Base-by-base conservation (phyloP, 805 yeast genomes). In the Cyberlindnera saturnus region DNA sequence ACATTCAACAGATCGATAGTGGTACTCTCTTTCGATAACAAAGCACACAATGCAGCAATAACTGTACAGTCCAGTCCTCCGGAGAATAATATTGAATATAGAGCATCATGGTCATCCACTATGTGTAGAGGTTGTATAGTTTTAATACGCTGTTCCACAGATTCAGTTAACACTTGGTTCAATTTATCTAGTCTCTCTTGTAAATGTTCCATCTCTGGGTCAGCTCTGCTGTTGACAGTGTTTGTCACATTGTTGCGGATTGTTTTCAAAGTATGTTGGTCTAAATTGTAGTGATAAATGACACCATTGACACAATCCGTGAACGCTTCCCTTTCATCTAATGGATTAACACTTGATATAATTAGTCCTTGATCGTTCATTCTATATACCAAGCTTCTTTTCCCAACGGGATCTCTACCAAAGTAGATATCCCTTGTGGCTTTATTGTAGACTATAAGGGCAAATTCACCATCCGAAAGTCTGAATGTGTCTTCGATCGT, bases 41-140 rank as follows among this genome's bases (percentile, higher is more conserved):
- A 64, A 4, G 62, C 75, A 37, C 70, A 63, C 4, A 82, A 39
- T 0, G 80, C 77, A 0, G 95, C 89, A 19, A 93, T 56, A 0
- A 91, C 63, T 0, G 97, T 82, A 61, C 99, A 93, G 57, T 93
- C 99, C 4, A 93, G 67, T 0, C 99, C 99, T 2, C 99, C 99
- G 36, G 96, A 87, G 57, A 90, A 93, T 29, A 93, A 63, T 0
- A 93, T 67, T 0, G 85, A 84, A 35, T 81, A 62, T 6, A 62
- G 61, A 1, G 67, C 60, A 18, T 53, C 52, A 13, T 36, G 16
- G 11, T 64, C 59, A 35, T 61, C 49, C 10, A 60, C 31, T 17
- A 41, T 47, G 44, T 71, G 74, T 3, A 75, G 43, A 2, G 93
- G 90, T 45, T 73, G 73, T 5, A 85, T 82, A 0, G 86, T 73